phyloP scores from a whole-genome alignment of 441 rosid genomes.

The Populus hybrid region DNA sequence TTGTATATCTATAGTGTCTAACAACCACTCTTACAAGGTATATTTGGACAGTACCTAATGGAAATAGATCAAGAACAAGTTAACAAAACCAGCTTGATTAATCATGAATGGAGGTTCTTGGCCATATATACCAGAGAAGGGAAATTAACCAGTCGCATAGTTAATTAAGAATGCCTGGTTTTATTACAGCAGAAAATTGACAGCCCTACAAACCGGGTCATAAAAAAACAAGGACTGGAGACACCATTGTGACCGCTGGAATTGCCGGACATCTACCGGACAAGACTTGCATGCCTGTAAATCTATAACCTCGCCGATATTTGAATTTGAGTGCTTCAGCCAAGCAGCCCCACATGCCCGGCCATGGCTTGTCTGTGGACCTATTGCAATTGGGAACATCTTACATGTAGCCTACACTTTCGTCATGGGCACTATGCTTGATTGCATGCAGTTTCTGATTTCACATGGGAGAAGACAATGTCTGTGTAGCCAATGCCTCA shows the following conservation, averaged over 20 bases:
- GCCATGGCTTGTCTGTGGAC: constrained; percentile 24
- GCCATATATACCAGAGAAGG: too few species aligned
- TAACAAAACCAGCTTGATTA: too few species aligned
- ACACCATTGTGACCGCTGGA: constrained; percentile 27
- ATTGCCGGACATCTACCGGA: constrained; percentile 47
- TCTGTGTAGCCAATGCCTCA: background rate
- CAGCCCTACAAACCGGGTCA: background rate
- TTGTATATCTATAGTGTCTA: background rate
- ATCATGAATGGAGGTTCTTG: too few species aligned
- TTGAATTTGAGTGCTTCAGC: background rate
- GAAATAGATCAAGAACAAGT: too few species aligned
- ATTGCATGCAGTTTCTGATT: constrained; percentile 14
- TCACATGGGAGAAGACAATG: background rate
- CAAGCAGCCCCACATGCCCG: constrained; percentile 35
- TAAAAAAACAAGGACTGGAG: background rate
- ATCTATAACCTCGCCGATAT: background rate
- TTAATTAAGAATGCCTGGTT: background rate
- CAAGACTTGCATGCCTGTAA: constrained; percentile 22
- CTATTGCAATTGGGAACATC: background rate
- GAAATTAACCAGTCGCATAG: background rate
- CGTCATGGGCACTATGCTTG: constrained; percentile 8
- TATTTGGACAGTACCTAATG: too few species aligned
- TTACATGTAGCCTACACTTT: background rate
- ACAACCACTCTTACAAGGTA: too few species aligned
- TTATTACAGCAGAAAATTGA: background rate